Conservation (phyloP, 306 rosid genomes). For the Pyrus communis region DNA sequence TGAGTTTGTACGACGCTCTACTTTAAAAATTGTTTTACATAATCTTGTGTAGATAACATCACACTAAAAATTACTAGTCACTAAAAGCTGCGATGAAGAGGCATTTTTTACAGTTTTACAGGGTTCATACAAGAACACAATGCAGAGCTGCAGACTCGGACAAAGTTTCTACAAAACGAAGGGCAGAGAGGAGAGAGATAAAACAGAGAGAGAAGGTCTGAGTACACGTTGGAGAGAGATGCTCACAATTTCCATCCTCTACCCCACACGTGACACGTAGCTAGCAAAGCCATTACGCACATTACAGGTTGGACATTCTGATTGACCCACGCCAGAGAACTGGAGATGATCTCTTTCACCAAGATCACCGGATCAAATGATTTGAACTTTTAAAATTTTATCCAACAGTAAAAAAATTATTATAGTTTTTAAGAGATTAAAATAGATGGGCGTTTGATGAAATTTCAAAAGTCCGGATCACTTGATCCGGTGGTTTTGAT, state of each 20-base stretch:
- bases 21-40: too few species aligned
- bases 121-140: neutral
- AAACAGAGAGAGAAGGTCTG: neutral
- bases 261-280: conserved; percentile 18
- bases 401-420: too few species aligned
- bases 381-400: fast-evolving
- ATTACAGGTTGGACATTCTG: conserved; percentile 10
- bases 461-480: too few species aligned
- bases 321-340: conserved; percentile 26
- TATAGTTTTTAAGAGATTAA: too few species aligned
- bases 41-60: too few species aligned
- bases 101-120: neutral
- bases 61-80: neutral
- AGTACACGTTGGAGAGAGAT: conserved; percentile 34
- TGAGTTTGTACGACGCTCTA: too few species aligned
- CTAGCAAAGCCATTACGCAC: neutral
- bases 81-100: neutral
- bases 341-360: conserved; percentile 26
- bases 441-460: too few species aligned
- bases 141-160: conserved; percentile 8
- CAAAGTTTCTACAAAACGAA: conserved; percentile 14
- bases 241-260: conserved; percentile 3
- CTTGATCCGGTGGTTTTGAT: too few species aligned
- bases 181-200: neutral
- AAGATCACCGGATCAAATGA: neutral